Conservation (phyloP, 75 land plant species). For the Pinus tabuliformis region DNA sequence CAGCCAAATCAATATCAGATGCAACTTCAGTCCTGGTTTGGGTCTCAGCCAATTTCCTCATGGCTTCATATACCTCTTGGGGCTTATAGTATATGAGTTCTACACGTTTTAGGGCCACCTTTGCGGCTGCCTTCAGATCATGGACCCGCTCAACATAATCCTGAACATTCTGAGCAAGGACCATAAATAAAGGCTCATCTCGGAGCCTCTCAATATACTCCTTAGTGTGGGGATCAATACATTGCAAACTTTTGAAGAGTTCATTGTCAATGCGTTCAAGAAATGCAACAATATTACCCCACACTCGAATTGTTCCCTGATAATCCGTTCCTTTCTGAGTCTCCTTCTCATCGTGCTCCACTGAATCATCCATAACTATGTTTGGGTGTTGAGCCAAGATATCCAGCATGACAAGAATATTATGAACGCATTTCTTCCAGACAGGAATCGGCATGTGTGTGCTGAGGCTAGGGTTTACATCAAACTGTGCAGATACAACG, state of each 20-base stretch:
- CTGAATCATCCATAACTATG: constrained; percentile 68
- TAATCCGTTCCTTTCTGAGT: constrained; percentile 74
- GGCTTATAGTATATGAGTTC: constrained; percentile 95
- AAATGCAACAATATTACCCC: constrained; percentile 90
- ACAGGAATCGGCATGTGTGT: constrained; percentile 82
- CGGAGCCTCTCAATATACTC: constrained; percentile 88
- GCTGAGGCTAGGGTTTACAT: constrained; percentile 75
- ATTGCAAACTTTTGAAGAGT: constrained; percentile 90
- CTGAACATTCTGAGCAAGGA: constrained; percentile 87
- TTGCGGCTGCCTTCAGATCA: constrained; percentile 74
- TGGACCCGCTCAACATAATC: constrained; percentile 70
- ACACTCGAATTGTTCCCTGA: constrained; percentile 68
- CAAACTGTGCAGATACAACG: constrained; percentile 90
- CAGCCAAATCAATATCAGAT: constrained; percentile 17
- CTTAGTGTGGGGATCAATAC: constrained; percentile 86
- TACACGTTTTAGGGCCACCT: constrained; percentile 74
- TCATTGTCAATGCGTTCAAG: constrained; percentile 81
- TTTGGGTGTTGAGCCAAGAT: constrained; percentile 74
- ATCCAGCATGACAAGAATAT: constrained; percentile 64
- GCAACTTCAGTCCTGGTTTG: constrained; percentile 21
- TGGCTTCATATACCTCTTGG: constrained; percentile 92
- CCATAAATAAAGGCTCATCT: constrained; percentile 82
- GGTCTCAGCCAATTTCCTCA: constrained; percentile 74
- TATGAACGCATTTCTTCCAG: constrained; percentile 82
- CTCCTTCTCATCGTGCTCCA: constrained; percentile 84